Conservation (phyloP, 192 early-diverging fungal species). For the Coemansia sp. region DNA sequence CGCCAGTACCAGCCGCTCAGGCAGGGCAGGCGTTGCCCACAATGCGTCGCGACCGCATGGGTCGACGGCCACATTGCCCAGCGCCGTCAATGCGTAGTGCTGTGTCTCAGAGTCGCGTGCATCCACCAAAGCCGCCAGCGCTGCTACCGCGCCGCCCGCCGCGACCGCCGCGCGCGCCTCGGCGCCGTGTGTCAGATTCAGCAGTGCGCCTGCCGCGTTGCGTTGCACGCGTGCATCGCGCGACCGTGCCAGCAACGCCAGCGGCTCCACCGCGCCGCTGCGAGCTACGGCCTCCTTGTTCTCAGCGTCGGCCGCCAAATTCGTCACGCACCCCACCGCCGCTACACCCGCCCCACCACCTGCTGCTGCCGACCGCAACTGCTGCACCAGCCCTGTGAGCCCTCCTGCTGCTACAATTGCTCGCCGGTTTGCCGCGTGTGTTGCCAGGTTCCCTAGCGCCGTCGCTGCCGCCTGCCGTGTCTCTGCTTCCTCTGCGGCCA, state of each 20-base stretch:
- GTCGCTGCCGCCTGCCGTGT: slow-evolving; percentile 78
- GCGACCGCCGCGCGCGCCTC: slow-evolving; percentile 73
- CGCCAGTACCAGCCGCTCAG: slow-evolving; percentile 27
- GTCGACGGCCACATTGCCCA: slow-evolving; percentile 84
- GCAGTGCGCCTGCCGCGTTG: slow-evolving; percentile 84
- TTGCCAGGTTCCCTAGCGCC: slow-evolving; percentile 78
- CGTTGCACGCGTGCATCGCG: slow-evolving; percentile 79
- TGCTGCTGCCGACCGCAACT: slow-evolving; percentile 74
- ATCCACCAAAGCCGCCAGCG: slow-evolving; percentile 68
- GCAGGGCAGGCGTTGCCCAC: slow-evolving; percentile 57
- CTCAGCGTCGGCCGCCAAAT: slow-evolving; percentile 76
- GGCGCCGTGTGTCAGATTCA: slow-evolving; percentile 88
- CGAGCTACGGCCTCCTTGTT: slow-evolving; percentile 81
- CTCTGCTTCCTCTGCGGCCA: slow-evolving; percentile 73
- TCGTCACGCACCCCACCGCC: slow-evolving; percentile 89
- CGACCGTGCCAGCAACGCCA: slow-evolving; percentile 72
- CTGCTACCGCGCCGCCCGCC: slow-evolving; percentile 73
- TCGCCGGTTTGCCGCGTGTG: slow-evolving; percentile 69
- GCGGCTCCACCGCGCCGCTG: slow-evolving; percentile 71
- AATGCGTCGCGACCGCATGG: slow-evolving; percentile 59
- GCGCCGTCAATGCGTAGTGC: slow-evolving; percentile 82
- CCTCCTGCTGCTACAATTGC: slow-evolving; percentile 78
- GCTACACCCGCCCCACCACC: slow-evolving; percentile 43
- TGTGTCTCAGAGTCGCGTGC: slow-evolving; percentile 76
- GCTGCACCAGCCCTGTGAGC: slow-evolving; percentile 71